phyloP scores from a whole-genome alignment of 1,139 yeast species.

The Kluyveromyces marxianus region DNA sequence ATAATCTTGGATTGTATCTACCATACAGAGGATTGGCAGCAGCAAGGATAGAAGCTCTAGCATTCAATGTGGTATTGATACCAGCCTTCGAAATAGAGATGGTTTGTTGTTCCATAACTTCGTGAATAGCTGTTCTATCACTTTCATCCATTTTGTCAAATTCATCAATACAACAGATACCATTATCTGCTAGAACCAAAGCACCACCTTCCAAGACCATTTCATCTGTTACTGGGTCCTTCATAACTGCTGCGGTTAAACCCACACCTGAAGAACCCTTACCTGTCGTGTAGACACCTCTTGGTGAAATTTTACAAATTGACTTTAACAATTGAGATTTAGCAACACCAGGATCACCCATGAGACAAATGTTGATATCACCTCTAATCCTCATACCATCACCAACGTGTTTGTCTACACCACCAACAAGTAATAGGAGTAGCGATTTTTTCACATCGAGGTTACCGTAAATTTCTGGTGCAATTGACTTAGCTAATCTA shows the following conservation, averaged over 20 bases:
- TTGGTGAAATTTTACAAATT: conserved; percentile 87
- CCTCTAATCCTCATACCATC: conserved; percentile 98
- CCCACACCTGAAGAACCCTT: conserved; percentile 99
- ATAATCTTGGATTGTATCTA: conserved; percentile 80
- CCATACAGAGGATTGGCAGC: conserved; percentile 98
- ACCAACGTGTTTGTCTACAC: conserved; percentile 89
- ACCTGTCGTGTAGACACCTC: conserved; percentile 98
- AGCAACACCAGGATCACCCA: conserved; percentile 99
- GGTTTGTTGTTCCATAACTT: conserved; percentile 99
- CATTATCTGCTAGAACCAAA: conserved; percentile 91
- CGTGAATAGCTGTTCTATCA: conserved; percentile 97
- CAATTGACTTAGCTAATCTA: conserved; percentile 79
- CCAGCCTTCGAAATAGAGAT: conserved; percentile 98
- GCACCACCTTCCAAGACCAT: conserved; percentile 99
- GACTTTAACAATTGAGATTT: conserved; percentile 93
- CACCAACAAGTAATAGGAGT: conserved; percentile 79
- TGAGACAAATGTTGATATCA: conserved; percentile 88
- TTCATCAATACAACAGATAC: conserved; percentile 98
- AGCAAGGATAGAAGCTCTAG: conserved; percentile 90
- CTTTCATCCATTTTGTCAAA: conserved; percentile 98
- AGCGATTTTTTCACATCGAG: conserved; percentile 89
- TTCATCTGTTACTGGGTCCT: conserved; percentile 97
- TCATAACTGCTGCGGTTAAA: conserved; percentile 97
- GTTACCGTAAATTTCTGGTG: conserved; percentile 96
- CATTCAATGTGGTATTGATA: conserved; percentile 91